phyloP scores from a whole-genome alignment of 805 yeast species.

The Helenozyma rhizophorensis region DNA sequence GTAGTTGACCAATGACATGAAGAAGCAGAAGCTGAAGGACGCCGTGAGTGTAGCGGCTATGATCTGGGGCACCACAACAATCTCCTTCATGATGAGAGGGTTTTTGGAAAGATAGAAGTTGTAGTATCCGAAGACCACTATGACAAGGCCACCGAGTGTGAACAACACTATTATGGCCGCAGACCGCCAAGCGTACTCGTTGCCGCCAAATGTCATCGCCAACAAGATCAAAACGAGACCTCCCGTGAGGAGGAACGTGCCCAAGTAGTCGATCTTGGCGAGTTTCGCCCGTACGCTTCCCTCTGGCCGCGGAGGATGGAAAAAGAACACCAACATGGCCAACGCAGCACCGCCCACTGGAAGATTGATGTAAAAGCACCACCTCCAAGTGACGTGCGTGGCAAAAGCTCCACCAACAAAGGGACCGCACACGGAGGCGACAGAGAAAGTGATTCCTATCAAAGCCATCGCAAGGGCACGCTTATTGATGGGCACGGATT shows the following conservation, averaged over 20 bases:
- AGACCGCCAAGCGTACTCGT: slow-evolving; percentile 48
- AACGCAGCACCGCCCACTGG: slow-evolving; percentile 58
- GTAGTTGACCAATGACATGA: slow-evolving; percentile 33
- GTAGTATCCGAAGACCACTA: slow-evolving; percentile 33
- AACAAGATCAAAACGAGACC: slow-evolving; percentile 43
- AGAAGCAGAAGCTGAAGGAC: slow-evolving; percentile 33
- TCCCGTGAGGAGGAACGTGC: slow-evolving; percentile 39
- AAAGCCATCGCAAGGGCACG: slow-evolving; percentile 37
- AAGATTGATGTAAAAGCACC: slow-evolving; percentile 70
- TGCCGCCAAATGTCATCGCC: slow-evolving; percentile 55
- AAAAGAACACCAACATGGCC: slow-evolving; percentile 32
- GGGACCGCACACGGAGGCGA: slow-evolving; percentile 58
- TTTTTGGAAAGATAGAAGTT: slow-evolving; percentile 38
- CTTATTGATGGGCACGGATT: slow-evolving; percentile 43
- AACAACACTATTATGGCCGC: slow-evolving; percentile 49
- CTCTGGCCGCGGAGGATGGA: slow-evolving; percentile 45
- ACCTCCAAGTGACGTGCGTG: slow-evolving; percentile 60
- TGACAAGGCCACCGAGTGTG: slow-evolving; percentile 39
- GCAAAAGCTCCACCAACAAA: slow-evolving; percentile 65
- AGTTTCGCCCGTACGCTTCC: slow-evolving; percentile 37
- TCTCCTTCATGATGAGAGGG: slow-evolving; percentile 45
- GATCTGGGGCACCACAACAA: slow-evolving; percentile 34
- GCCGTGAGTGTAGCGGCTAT: slow-evolving; percentile 34
- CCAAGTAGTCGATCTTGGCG: slow-evolving; percentile 44
- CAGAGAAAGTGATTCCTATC: slow-evolving; percentile 41